phyloP scores from a whole-genome alignment of 495 filamentous ascomycete genomes.

The Penicillium simplicissimum region DNA sequence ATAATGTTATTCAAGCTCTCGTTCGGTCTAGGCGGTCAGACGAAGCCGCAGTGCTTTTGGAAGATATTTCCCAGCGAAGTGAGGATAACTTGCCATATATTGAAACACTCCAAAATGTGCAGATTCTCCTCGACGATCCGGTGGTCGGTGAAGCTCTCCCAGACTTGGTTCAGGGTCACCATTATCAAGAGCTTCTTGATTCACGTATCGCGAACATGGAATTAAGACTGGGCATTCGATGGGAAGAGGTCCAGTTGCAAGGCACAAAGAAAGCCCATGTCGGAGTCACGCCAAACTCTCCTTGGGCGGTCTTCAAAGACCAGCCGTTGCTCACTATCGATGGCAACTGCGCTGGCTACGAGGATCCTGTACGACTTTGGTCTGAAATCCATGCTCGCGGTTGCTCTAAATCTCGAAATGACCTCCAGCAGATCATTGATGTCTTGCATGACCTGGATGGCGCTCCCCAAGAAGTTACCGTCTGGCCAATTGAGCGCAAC shows the following conservation, averaged over 20 bases:
- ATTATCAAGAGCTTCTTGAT: slow-evolving; percentile 30
- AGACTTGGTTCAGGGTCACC: slow-evolving; percentile 22
- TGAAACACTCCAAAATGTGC: slow-evolving; percentile 18
- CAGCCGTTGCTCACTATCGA: slow-evolving; percentile 33
- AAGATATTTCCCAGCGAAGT: slow-evolving; percentile 29
- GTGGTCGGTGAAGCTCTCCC: slow-evolving; percentile 21
- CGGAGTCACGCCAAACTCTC: slow-evolving; percentile 18
- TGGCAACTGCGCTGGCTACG: slow-evolving; percentile 30
- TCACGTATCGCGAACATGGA: slow-evolving; percentile 30
- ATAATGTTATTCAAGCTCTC: slow-evolving; percentile 27
- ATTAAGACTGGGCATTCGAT: slow-evolving; percentile 32
- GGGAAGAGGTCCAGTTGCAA: slow-evolving; percentile 21
- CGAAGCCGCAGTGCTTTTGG: slow-evolving; percentile 27
- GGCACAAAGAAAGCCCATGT: slow-evolving; percentile 15
- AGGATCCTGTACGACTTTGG: slow-evolving; percentile 30
- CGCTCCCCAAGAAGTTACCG: slow-evolving; percentile 6
- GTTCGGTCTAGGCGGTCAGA: slow-evolving; percentile 16
- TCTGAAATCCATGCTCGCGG: slow-evolving; percentile 32
- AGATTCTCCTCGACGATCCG: slow-evolving; percentile 21
- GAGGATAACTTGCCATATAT: slow-evolving; percentile 29
- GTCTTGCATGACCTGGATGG: slow-evolving; percentile 41
- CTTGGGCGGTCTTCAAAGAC: slow-evolving; percentile 20
- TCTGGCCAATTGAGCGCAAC: slow-evolving; percentile 11
- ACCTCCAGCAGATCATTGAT: slow-evolving; percentile 30
- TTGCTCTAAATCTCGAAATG: slow-evolving; percentile 32